phyloP scores from a whole-genome alignment of 2,329 filamentous ascomycete genomes.

The Cercospora sesami region DNA sequence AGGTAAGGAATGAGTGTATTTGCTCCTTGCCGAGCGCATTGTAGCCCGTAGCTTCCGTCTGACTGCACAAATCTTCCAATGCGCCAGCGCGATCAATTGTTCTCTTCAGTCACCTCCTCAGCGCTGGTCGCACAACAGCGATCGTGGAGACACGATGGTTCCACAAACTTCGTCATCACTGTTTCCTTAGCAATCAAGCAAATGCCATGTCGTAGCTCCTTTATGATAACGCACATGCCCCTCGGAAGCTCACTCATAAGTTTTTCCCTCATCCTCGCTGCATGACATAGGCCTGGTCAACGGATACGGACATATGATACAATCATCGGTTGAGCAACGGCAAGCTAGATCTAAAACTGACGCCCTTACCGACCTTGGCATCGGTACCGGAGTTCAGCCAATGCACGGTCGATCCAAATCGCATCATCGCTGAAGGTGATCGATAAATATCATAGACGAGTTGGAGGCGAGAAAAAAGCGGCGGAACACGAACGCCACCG shows the following conservation, averaged over 20 bases:
- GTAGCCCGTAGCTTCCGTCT: background rate
- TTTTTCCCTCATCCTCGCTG: background rate
- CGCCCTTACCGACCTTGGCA: background rate
- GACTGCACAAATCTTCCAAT: background rate
- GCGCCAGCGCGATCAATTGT: background rate
- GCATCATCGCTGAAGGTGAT: background rate
- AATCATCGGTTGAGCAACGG: background rate
- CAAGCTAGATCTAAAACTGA: background rate
- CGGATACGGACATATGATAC: background rate
- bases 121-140: background rate
- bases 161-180: background rate
- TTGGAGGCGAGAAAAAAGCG: background rate
- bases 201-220: background rate
- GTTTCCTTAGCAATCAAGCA: slow-evolving; percentile 5
- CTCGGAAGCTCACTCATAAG: background rate
- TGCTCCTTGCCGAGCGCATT: background rate
- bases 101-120: background rate
- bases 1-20: background rate
- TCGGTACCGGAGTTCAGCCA: slow-evolving; percentile 2
- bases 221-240: background rate
- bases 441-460: background rate
- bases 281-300: background rate
- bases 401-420: slow-evolving; percentile 1
- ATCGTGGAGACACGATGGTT: background rate
- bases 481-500: background rate